Evolutionary conservation across 768 basidiomycete species (phyloP).

Genomic region (Amanita muscaria): DNA sequence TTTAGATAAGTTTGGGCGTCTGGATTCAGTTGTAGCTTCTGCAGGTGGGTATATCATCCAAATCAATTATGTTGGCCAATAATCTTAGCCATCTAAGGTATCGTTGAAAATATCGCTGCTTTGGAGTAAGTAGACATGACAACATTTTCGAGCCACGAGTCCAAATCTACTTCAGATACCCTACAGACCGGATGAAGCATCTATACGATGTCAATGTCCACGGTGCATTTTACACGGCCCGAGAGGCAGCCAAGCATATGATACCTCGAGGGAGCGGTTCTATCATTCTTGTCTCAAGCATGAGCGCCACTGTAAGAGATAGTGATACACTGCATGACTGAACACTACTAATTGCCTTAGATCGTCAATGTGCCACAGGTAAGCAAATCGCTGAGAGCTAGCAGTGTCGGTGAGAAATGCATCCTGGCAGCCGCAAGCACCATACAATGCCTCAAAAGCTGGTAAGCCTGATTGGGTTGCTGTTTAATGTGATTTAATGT

Average conservation of each 20-base stretch:
- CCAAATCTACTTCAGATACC: constrained; percentile 46
- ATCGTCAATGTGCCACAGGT: constrained; percentile 88
- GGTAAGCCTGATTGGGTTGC: constrained; percentile 32
- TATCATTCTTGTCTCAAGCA: constrained; percentile 81
- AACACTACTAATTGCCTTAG: constrained; percentile 35
- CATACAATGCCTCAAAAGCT: constrained; percentile 94
- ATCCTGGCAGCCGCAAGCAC: constrained; percentile 64
- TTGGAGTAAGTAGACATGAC: constrained; percentile 49
- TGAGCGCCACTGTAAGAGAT: constrained; percentile 71
- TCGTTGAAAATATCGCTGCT: constrained; percentile 83
- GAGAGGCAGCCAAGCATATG: constrained; percentile 91
- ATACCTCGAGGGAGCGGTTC: constrained; percentile 70
- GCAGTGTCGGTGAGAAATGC: background rate
- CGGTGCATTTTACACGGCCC: constrained; percentile 91
- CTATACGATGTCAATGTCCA: constrained; percentile 92
- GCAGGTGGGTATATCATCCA: constrained; percentile 46
- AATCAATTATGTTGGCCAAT: background rate
- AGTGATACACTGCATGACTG: too few species aligned
- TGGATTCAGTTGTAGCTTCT: constrained; percentile 82
- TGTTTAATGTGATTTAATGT: background rate
- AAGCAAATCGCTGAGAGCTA: too few species aligned
- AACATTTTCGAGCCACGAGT: background rate
- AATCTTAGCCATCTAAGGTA: constrained; percentile 35
- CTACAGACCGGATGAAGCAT: constrained; percentile 72
- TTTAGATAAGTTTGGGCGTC: constrained; percentile 53